Conservation (phyloP, 371 early-diverging fungal species). For the Mucor plumbeus region DNA sequence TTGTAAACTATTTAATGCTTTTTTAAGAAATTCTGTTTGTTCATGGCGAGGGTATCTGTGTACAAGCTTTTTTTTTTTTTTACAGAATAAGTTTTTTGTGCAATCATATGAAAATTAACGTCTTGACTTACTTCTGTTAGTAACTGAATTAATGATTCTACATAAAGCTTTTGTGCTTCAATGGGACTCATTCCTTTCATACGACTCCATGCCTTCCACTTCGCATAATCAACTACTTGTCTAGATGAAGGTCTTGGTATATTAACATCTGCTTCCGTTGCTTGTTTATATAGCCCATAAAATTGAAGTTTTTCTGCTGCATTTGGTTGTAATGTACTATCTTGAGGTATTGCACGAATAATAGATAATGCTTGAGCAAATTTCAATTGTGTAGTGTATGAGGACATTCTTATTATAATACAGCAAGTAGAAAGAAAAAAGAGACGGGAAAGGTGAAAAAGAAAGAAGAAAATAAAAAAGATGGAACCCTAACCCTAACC, state of each 20-base stretch:
- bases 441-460: neutral
- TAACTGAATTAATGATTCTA: constrained; percentile 30
- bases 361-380: constrained; percentile 31
- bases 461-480: neutral
- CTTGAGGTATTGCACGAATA: constrained; percentile 28
- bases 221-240: constrained; percentile 33
- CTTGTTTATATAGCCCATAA: constrained; percentile 81
- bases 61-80: constrained; percentile 16
- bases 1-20: constrained; percentile 24
- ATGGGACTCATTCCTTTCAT: constrained; percentile 38
- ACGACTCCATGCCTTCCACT: constrained; percentile 40
- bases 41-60: constrained; percentile 34
- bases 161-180: constrained; percentile 34
- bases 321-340: constrained; percentile 47
- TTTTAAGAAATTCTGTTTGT: constrained; percentile 24
- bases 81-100: constrained; percentile 1
- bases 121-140: constrained; percentile 26
- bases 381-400: constrained; percentile 21
- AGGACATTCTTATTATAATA: neutral
- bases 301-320: constrained; percentile 72
- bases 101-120: constrained; percentile 5
- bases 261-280: constrained; percentile 66
- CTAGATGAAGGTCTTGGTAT: constrained; percentile 43
- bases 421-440: neutral
- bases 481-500: neutral